Evolutionary conservation across 495 filamentous ascomycete genomes (phyloP), one percentile per base, ranked within the genome.

Genomic region (Cercophora samala): DNA sequence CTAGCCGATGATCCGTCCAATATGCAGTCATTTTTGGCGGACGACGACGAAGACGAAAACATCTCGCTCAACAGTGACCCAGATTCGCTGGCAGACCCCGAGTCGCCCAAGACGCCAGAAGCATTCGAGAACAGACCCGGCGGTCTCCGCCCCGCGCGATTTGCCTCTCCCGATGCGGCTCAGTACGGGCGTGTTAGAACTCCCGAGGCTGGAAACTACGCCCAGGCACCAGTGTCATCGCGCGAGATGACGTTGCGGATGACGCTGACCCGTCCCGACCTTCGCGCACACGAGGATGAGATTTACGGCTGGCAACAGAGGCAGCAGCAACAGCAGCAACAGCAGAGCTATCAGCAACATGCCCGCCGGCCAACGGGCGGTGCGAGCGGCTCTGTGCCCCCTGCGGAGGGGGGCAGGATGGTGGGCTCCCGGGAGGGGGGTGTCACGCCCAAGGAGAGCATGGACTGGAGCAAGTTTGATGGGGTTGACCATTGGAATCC

Each of bases 181-280:
- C 37, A 13, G 37, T 60, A 46, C 23, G 61, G 60, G 6, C 66
- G 58, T 53, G 68, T 68, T 23, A 81, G 78, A 61, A 68, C 72
- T 21, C 66, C 77, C 22, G 77, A 82, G 58, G 24, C 61, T 13
- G 67, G 67, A 4, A 66, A 72, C 56, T 87, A 85, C 71, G 78
- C 82, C n/a, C 86, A 88, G 65, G 79, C 80, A 11, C 77, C 83
- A 42, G 80, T 83, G 25, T 84, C 84, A 58, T 89, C 84, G 52
- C 87, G 93, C 19, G 93, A 97, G 76, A 97, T 97, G 94, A 97
- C 93, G 17, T 78, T 97, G 55, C 90, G 91, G 42, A 96, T 97
- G 92, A 97, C 94, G 5, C 84, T 97, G 61, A 97, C 94, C 22
- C 84, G 92, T 60, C 93, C 93, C 0, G 94, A 97, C 73, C 83